A percentile compares a stretch with the other conserved stretches of the same genome.
Conservation (phyloP, 352 stramenopile species). For the Phytophthora macrochlamydospora region DNA sequence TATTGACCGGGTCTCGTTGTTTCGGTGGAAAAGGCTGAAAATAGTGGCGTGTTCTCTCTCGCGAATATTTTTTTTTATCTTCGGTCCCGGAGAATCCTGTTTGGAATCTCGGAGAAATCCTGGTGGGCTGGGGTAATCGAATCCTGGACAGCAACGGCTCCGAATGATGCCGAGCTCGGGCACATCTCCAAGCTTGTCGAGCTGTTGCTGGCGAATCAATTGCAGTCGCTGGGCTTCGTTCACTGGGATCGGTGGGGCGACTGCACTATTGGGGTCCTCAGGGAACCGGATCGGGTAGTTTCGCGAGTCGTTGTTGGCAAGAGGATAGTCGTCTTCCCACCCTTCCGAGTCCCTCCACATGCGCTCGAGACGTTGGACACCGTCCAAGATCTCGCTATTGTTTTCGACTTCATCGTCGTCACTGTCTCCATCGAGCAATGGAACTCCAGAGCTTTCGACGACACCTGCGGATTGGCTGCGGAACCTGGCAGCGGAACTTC, state of each 20-base stretch:
- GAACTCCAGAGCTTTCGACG: conserved; percentile 4
- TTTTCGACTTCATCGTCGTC: conserved; percentile 13
- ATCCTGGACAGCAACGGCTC: too few species aligned
- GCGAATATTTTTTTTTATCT: too few species aligned
- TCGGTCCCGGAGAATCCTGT: too few species aligned
- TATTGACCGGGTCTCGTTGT: too few species aligned
- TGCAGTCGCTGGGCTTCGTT: conserved; percentile 59
- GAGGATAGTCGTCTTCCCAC: conserved; percentile 39
- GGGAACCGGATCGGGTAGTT: conserved; percentile 48
- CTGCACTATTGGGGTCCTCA: conserved; percentile 31
- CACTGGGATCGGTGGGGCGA: conserved; percentile 35
- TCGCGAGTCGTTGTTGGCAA: conserved; percentile 55
- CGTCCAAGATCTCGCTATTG: conserved; percentile 9
- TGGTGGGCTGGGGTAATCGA: too few species aligned
- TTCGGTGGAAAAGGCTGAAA: too few species aligned
- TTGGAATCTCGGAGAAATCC: too few species aligned
- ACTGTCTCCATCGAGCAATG: conserved; percentile 19
- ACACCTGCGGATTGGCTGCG: conserved; percentile 15
- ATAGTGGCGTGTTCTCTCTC: too few species aligned
- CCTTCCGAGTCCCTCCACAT: conserved; percentile 21
- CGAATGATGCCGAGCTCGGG: conserved; percentile 76
- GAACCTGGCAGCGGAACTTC: conserved; percentile 25
- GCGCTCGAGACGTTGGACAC: conserved; percentile 21
- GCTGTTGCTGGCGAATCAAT: conserved; percentile 47
- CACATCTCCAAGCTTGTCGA: conserved; percentile 53